Evolutionary conservation across 768 basidiomycete species (phyloP), one percentile per base, ranked within the genome.

Genomic region (Xerocomellus dryophilus): DNA sequence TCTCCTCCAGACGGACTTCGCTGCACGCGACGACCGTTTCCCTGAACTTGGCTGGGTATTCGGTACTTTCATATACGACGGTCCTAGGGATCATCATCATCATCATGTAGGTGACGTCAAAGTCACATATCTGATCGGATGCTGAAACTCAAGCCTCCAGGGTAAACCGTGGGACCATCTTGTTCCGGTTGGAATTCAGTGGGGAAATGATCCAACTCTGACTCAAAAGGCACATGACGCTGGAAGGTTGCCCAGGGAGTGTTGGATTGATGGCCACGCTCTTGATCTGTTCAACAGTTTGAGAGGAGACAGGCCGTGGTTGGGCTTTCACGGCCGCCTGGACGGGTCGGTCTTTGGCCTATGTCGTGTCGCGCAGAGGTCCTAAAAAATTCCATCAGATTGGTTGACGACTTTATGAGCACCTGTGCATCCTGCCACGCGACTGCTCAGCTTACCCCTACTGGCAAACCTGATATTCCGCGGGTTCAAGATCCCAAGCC

Each of bases 181-280:
- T 25, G 15, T 48, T 17, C 52, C 39, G 14, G 9, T 50, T 41
- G 52, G 51, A 34, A 4, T 48, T 40, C 38, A 53, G 31, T 53
- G 47, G 52, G 52, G 52, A 5, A 53, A 53, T 20, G 47, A 53
- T 21, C 38, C 21, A 18, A 34, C 2, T 18, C 23, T 50, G 31
- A 32, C 23, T 18, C 46, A 53, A 25, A 7, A 18, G 5, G n/a
- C 11, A 18, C 23, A 49, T 9, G n/a, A 48, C 9, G 7, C 23
- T 2, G 47, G 47, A 20, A 25, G 15, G 5, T 29, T 29, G 27
- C 48, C 51, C 25, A 31, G 38, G 20, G 51, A 27, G 7, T 39
- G 36, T 14, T 52, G 43, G 50, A 15, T 45, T 15, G 36, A 51
- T 8, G 20, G 15, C 7, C 14, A 27, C 1, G 43, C 43, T 35